Conservation (phyloP, 1,139 yeast species). For the Pichia norvegensis region DNA sequence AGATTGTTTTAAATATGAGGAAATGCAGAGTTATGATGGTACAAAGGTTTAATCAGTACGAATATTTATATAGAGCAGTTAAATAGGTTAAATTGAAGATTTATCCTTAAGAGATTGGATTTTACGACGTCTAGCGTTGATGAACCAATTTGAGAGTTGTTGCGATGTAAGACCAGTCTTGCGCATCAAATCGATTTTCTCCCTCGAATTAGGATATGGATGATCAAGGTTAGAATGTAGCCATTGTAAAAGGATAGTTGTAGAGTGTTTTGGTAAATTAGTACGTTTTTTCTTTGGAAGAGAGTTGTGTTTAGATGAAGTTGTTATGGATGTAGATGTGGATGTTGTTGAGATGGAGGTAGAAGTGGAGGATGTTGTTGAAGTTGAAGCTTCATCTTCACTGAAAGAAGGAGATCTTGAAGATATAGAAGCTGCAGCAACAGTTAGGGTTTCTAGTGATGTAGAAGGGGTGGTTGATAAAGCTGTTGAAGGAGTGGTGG, state of each 20-base stretch:
- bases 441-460: conserved; percentile 2
- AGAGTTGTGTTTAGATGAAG: too few relatives aligned
- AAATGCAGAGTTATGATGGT: conserved; percentile 28
- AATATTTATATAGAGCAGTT: conserved; percentile 23
- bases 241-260: conserved; percentile 77
- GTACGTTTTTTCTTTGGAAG: conserved; percentile 24
- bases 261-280: conserved; percentile 84
- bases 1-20: conserved; percentile 22
- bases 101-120: conserved; percentile 33
- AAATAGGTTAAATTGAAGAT: not conserved
- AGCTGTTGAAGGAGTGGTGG: not conserved
- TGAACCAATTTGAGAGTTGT: conserved; percentile 93
- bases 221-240: conserved; percentile 75
- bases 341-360: conserved; percentile 3
- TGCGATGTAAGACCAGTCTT: conserved; percentile 85
- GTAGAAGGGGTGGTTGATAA: not conserved
- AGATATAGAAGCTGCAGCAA: conserved; percentile 1
- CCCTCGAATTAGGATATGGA: conserved; percentile 91
- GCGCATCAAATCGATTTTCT: conserved; percentile 69
- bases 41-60: conserved; percentile 25
- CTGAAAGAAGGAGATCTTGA: not conserved
- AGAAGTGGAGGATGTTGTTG: conserved; percentile 1
- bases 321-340: not conserved
- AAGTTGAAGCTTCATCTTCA: too few relatives aligned
- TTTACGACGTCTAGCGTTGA: conserved; percentile 87